phyloP scores from a whole-genome alignment of 2,329 filamentous ascomycete genomes.

The Aspergillus sp. region DNA sequence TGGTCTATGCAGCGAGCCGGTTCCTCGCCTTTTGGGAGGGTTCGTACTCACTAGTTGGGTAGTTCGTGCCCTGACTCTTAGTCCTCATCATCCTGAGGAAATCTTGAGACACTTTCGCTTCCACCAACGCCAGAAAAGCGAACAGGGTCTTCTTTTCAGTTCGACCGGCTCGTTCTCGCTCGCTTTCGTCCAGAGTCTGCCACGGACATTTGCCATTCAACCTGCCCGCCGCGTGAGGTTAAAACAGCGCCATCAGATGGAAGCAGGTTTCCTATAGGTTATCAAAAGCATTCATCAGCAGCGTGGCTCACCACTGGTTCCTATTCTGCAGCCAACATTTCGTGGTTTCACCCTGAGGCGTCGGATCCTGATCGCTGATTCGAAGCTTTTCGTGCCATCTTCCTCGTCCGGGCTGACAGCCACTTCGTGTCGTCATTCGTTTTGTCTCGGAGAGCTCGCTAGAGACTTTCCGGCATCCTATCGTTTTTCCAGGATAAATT shows the following conservation, averaged over 20 bases:
- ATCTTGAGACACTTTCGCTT: constrained; percentile 20
- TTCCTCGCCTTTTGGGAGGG: constrained; percentile 21
- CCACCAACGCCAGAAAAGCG: constrained; percentile 20
- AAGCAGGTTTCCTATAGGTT: constrained; percentile 21
- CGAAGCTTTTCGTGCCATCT: constrained; percentile 33
- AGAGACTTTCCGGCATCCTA: constrained; percentile 38
- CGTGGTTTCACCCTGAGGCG: constrained; percentile 30
- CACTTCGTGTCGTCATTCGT: constrained; percentile 45
- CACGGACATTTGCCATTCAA: constrained; percentile 18
- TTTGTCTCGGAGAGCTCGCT: constrained; percentile 46
- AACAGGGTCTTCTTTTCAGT: constrained; percentile 26
- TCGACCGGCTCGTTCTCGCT: constrained; percentile 13
- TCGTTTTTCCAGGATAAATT: constrained; percentile 45
- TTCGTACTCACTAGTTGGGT: constrained; percentile 42
- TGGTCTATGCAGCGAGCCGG: constrained; percentile 37
- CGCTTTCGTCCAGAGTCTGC: constrained; percentile 18
- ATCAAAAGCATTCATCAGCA: constrained; percentile 24
- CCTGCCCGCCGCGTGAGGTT: constrained; percentile 11
- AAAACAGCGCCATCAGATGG: constrained; percentile 21
- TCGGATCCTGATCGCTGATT: constrained; percentile 38
- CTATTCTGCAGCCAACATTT: constrained; percentile 36
- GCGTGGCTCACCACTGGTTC: constrained; percentile 26
- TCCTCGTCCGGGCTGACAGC: constrained; percentile 36
- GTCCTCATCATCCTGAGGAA: constrained; percentile 27
- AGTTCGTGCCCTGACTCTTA: constrained; percentile 40